Evolutionary conservation across 129 eudicot genomes (phyloP).

Genomic region (Oenanthe sinensis): DNA sequence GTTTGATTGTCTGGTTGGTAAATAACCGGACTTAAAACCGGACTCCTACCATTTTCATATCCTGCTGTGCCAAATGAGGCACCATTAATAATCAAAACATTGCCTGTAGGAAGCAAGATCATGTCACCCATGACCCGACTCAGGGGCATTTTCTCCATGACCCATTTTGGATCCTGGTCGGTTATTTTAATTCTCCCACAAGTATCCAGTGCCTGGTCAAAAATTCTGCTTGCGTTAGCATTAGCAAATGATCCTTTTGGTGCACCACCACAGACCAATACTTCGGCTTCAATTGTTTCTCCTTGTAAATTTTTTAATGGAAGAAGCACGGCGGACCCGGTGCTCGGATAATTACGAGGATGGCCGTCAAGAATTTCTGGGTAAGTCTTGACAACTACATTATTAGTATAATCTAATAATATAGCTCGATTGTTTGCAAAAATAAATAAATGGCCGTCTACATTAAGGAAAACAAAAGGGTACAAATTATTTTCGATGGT

Average conservation of each 20-base stretch:
- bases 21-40: slow-evolving; percentile 44
- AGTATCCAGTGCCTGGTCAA: slow-evolving; percentile 35
- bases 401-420: slow-evolving; percentile 34
- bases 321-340: slow-evolving; percentile 82
- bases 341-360: slow-evolving; percentile 76
- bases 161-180: slow-evolving; percentile 49
- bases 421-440: slow-evolving; percentile 67
- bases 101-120: slow-evolving; percentile 45
- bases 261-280: slow-evolving; percentile 71
- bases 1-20: slow-evolving; percentile 28
- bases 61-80: slow-evolving; percentile 45
- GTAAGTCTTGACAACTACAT: slow-evolving; percentile 41
- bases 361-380: slow-evolving; percentile 65
- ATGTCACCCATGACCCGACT: slow-evolving; percentile 65
- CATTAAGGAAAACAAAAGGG: slow-evolving; percentile 64
- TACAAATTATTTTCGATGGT: slow-evolving; percentile 54
- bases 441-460: slow-evolving; percentile 62
- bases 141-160: slow-evolving; percentile 58
- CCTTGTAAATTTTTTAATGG: slow-evolving; percentile 40
- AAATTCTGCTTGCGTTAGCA: slow-evolving; percentile 22
- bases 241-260: slow-evolving; percentile 34
- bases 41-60: slow-evolving; percentile 41
- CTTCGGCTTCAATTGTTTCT: slow-evolving; percentile 28
- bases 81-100: slow-evolving; percentile 52
- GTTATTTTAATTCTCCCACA: slow-evolving; percentile 51